A percentile compares a stretch with the other conserved stretches of the same genome.
Conservation (phyloP, 257 asterid species). For the Nicotiana tomentosiformis region DNA sequence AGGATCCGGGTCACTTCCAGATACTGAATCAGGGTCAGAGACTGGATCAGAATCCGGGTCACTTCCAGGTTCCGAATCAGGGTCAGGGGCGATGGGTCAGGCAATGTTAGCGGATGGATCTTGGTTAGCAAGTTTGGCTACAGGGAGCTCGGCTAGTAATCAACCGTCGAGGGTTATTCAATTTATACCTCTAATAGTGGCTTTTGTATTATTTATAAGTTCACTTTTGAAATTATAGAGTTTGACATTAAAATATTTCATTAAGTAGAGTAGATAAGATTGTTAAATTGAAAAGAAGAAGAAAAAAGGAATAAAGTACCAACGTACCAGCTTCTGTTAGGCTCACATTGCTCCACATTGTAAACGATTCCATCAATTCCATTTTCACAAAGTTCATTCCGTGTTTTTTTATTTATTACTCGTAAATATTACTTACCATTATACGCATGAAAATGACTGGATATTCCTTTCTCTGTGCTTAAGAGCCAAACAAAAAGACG, state of each 20-base stretch:
- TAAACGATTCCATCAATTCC: not conserved
- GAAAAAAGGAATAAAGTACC: not conserved
- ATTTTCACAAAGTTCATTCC: not conserved
- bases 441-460: not conserved
- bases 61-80: conserved; percentile 17
- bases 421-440: not conserved
- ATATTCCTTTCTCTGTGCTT: not conserved
- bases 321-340: not conserved
- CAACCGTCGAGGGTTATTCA: conserved; percentile 8
- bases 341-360: not conserved
- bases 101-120: conserved; percentile 60
- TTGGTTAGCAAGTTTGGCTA: conserved; percentile 71
- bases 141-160: conserved; percentile 37
- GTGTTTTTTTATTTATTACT: not conserved
- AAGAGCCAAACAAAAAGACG: not conserved
- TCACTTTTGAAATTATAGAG: conserved; percentile 17
- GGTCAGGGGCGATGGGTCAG: conserved; percentile 30
- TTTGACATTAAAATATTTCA: not conserved
- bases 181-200: conserved; percentile 16
- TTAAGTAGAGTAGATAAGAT: not conserved
- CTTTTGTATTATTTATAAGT: conserved; percentile 19
- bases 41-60: conserved; percentile 5
- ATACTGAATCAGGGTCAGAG: conserved; percentile 18
- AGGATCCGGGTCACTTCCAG: not conserved
- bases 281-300: not conserved